phyloP scores from a whole-genome alignment of 495 filamentous ascomycete species.

The Rostrohypoxylon terebratum region DNA sequence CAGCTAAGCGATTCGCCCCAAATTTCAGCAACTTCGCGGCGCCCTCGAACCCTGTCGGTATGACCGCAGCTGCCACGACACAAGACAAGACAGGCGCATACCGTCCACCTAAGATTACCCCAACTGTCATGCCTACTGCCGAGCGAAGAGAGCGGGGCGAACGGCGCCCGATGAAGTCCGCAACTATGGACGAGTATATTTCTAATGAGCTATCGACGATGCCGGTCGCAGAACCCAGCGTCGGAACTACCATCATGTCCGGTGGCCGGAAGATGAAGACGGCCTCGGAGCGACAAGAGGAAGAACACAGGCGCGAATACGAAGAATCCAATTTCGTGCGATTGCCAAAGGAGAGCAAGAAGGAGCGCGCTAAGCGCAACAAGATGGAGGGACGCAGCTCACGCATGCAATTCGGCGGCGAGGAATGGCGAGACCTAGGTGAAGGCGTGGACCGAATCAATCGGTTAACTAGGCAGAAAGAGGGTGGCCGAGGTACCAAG shows the following conservation, averaged over 20 bases:
- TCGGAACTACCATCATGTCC: conserved; percentile 81
- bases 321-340: conserved; percentile 90
- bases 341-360: conserved; percentile 83
- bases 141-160: conserved; percentile 69
- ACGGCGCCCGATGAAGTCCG: conserved; percentile 71
- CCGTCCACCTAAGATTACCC: conserved; percentile 84
- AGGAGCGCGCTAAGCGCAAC: conserved; percentile 69
- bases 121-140: conserved; percentile 73
- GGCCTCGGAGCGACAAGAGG: conserved; percentile 72
- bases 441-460: conserved; percentile 83
- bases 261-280: conserved; percentile 80
- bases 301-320: conserved; percentile 78
- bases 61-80: conserved; percentile 48
- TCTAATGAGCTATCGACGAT: conserved; percentile 80
- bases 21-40: conserved; percentile 65
- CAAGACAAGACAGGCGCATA: conserved; percentile 71
- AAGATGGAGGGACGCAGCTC: conserved; percentile 55
- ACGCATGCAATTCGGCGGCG: conserved; percentile 77
- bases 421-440: conserved; percentile 83
- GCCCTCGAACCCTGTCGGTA: conserved; percentile 50
- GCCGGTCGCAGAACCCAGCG: conserved; percentile 81
- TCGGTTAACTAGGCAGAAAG: conserved; percentile 72
- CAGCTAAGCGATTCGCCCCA: conserved; percentile 74
- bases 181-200: conserved; percentile 87
- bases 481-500: conserved; percentile 63